These are phyloP conservation scores for Ophiosphaerella narmari DNA, from an alignment of 2,329 filamentous ascomycete species.

Conservation along the genomic window DNA sequence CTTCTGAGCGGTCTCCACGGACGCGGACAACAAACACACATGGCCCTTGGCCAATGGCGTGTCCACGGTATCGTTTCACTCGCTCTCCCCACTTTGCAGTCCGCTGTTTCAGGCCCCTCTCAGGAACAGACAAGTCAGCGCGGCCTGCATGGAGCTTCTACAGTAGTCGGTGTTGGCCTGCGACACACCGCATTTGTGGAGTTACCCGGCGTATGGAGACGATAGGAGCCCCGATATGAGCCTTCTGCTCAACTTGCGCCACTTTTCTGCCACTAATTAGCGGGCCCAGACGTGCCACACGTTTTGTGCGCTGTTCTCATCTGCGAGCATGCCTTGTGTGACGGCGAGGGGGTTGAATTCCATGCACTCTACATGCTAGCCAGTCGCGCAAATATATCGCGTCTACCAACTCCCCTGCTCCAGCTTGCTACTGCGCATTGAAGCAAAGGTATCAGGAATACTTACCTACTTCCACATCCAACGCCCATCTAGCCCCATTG, in stretches of 20 bases:
- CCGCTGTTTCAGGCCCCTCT: conserved; percentile 31
- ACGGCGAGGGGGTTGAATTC: conserved; percentile 20
- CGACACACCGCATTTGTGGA: conserved; percentile 28
- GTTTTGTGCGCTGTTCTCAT: conserved; percentile 24
- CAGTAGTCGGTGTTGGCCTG: conserved; percentile 12
- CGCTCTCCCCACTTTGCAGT: conserved; percentile 22
- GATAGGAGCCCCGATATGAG: conserved; percentile 1
- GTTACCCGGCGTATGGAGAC: conserved; percentile 13
- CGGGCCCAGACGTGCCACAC: conserved; percentile 18
- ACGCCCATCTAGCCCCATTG: conserved; percentile 4
- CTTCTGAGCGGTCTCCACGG: not conserved
- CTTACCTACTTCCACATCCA: conserved; percentile 1
- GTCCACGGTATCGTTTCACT: conserved; percentile 19
- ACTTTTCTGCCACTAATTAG: not conserved
- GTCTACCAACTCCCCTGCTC: conserved; percentile 10
- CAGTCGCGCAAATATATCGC: conserved; percentile 8
- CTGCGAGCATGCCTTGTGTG: conserved; percentile 31
- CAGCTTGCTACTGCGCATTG: conserved; percentile 15
- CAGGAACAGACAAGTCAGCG: conserved; percentile 15
- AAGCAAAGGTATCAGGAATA: conserved; percentile 36
- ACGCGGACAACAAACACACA: conserved; percentile 1
- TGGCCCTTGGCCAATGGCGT: conserved; percentile 16
- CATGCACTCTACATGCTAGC: conserved; percentile 18
- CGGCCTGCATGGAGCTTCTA: conserved; percentile 6
- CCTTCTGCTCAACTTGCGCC: not conserved